A percentile compares a stretch with the other conserved stretches of the same genome.
Conservation (phyloP, 176 grass and related monocot genomes). For the Juncus inflexus region DNA sequence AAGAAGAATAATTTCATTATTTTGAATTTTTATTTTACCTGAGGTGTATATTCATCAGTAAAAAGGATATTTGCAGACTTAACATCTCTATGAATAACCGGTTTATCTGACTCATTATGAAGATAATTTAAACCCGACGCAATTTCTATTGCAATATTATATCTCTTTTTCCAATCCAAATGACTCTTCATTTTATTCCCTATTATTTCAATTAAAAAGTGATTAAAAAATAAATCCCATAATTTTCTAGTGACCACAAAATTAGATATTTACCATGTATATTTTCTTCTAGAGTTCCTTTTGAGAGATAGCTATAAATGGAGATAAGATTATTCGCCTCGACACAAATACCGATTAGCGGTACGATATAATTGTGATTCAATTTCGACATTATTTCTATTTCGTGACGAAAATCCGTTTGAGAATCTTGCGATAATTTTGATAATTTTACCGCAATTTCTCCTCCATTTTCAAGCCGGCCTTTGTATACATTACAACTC, state of each 20-base stretch:
- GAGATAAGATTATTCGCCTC: slow-evolving; percentile 73
- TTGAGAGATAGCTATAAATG: slow-evolving; percentile 70
- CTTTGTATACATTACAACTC: slow-evolving; percentile 73
- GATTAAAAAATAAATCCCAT: neutral
- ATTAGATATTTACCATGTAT: slow-evolving; percentile 50
- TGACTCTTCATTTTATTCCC: slow-evolving; percentile 42
- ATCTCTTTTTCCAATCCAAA: slow-evolving; percentile 69
- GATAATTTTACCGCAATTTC: slow-evolving; percentile 76
- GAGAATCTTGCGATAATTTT: slow-evolving; percentile 55
- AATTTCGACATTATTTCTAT: slow-evolving; percentile 93
- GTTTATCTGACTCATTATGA: slow-evolving; percentile 47
- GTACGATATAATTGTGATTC: slow-evolving; percentile 54
- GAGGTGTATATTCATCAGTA: slow-evolving; percentile 53
- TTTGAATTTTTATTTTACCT: slow-evolving; percentile 30
- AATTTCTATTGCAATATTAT: slow-evolving; percentile 55
- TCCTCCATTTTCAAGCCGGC: slow-evolving; percentile 49
- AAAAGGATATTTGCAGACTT: slow-evolving; percentile 99
- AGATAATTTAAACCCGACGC: slow-evolving; percentile 77
- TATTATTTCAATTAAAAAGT: slow-evolving; percentile 13
- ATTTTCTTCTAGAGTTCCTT: slow-evolving; percentile 84
- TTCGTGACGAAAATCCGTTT: slow-evolving; percentile 79
- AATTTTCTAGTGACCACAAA: too few species aligned
- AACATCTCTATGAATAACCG: slow-evolving; percentile 90
- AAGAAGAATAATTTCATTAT: too few species aligned
- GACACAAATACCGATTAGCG: slow-evolving; percentile 73